Evolutionary conservation across 768 basidiomycete genomes (phyloP).

Genomic region (Pulveroboletus ravenelii): DNA sequence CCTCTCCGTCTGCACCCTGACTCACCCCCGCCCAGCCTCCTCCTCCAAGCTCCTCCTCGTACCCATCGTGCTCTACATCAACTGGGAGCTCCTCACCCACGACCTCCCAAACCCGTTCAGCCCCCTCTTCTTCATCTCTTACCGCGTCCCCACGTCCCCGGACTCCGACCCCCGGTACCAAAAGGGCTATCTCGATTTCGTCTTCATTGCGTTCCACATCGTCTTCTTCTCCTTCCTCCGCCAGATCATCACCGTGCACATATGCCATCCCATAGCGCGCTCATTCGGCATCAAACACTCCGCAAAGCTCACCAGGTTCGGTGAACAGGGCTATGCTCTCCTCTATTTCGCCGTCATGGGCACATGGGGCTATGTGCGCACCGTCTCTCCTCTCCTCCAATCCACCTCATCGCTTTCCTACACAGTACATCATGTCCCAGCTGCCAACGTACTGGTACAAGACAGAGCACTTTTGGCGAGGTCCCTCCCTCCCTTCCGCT

Average conservation of each 20-base stretch:
- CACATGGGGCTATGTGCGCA: conserved; percentile 69
- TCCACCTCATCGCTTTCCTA: neutral
- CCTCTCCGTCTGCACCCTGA: neutral
- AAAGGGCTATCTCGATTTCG: conserved; percentile 71
- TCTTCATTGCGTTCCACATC: conserved; percentile 79
- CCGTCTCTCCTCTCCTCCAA: neutral
- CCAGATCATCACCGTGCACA: conserved; percentile 61
- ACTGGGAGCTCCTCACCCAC: conserved; percentile 55
- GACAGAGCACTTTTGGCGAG: conserved; percentile 82
- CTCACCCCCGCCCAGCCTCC: conserved; percentile 37
- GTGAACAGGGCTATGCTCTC: conserved; percentile 86
- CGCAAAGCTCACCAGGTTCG: conserved; percentile 76
- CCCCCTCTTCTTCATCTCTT: conserved; percentile 66
- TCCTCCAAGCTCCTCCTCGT: conserved; percentile 64
- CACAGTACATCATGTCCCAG: conserved; percentile 77
- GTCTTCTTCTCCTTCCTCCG: conserved; percentile 87
- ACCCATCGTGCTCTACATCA: conserved; percentile 55
- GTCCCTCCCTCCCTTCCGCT: conserved; percentile 32
- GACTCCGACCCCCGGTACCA: conserved; percentile 56
- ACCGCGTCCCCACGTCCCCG: conserved; percentile 49
- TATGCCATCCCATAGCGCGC: conserved; percentile 64
- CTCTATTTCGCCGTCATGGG: conserved; percentile 74
- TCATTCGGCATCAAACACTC: conserved; percentile 64
- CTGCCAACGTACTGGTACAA: conserved; percentile 84
- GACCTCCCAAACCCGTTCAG: conserved; percentile 67